Conservation (phyloP, 2,329 filamentous ascomycete species). For the Moelleriella libera region DNA sequence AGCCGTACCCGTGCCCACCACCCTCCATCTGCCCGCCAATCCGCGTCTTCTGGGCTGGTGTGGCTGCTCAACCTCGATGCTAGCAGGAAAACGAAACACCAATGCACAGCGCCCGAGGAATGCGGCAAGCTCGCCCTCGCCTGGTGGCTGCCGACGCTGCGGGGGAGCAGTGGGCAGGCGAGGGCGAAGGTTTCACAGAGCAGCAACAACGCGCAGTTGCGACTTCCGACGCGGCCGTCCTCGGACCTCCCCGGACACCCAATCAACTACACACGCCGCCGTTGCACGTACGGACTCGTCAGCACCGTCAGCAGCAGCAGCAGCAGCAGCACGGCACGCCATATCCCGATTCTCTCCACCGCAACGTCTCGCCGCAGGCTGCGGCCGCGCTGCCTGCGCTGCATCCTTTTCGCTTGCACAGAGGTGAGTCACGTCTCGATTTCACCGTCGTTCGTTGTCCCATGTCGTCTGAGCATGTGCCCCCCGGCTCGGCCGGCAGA, state of each 20-base stretch:
- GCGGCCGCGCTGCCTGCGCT: slow-evolving; percentile 13
- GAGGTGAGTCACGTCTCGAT: slow-evolving; percentile 14
- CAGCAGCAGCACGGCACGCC: slow-evolving; percentile 8
- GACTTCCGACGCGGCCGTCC: neutral
- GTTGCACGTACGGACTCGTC: neutral
- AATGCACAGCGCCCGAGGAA: neutral
- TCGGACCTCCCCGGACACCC: neutral
- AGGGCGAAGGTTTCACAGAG: neutral
- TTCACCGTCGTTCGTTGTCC: no score
- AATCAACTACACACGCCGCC: neutral
- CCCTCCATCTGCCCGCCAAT: neutral
- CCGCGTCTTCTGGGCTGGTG: neutral
- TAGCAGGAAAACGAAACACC: neutral
- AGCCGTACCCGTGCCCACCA: no score
- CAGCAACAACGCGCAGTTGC: neutral
- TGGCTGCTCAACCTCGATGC: neutral
- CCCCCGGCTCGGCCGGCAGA: no score
- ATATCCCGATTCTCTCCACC: slow-evolving; percentile 2
- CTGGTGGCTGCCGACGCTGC: neutral
- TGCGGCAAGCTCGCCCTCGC: neutral
- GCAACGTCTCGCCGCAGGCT: slow-evolving; percentile 6
- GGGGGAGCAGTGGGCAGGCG: neutral
- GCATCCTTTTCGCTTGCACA: slow-evolving; percentile 22
- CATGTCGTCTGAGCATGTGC: neutral
- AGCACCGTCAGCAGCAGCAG: slow-evolving; percentile 5